Base-by-base conservation (phyloP, 1,284 basidiomycete genomes). In the Rhodotorula sp. region DNA sequence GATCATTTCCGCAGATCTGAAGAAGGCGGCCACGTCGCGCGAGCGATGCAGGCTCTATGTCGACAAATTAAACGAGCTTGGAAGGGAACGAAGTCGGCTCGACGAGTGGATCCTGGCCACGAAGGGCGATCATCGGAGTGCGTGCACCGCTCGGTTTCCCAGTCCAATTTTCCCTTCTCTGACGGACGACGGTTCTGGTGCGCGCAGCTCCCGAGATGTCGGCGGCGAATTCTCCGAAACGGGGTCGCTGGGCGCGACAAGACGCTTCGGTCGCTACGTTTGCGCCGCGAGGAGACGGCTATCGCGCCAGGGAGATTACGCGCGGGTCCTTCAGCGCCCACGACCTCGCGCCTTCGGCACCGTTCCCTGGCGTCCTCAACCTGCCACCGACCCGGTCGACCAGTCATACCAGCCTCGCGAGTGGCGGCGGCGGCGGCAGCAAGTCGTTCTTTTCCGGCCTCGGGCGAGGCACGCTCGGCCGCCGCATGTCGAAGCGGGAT, bases 31-130 rank as follows among this genome's bases (percentile, higher is more conserved):
- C 77, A 88, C 84, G 45, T 78, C 90, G 0, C 79, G 87, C 5
- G 93, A 95, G 78, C 85, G 93, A 54, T 90, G 90, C 61, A 80
- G 84, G 45, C 86, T 87, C 59, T 97, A 95, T 79, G 90, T 90
- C 14, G 82, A 84, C 72, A 93, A 92, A 81, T 90, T 95, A 75
- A 92, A 92, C 78, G 91, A 93, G 77, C 81, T 95, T 28, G 86
- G 87, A 60, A 83, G 84, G 70, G 87, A 87, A 75, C 91, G 94
- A 78, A 90, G 89, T 77, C 92, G 93, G 26, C 80, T 95, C 70
- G 83, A 83, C 21, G 88, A 90, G 34, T 95, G 93, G 93, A 64
- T 78, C 5, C 49, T 38, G 5, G 54, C 43, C 18, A 58, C 67
- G 8, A 48, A 62, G 26, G 49, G 45, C 60, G n/a, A 28, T 31